Percentiles rank a stretch among this genome's conserved stretches.
Conservation (phyloP, 805 yeast genomes). For the Candida railenensis region DNA sequence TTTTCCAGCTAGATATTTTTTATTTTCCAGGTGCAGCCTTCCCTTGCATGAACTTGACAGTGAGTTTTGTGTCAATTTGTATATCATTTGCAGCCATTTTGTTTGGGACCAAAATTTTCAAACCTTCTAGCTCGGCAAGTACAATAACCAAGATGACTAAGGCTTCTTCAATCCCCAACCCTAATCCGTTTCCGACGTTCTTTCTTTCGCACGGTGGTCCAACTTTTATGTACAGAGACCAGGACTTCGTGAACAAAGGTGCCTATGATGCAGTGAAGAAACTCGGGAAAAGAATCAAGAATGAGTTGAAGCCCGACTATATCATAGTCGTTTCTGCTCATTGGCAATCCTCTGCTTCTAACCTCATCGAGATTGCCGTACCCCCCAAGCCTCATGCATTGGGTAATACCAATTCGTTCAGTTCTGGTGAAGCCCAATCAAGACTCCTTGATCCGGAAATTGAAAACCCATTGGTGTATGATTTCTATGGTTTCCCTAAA, state of each 20-base stretch:
- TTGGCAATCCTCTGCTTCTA: constrained; percentile 55
- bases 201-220: constrained; percentile 88
- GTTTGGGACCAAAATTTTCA: not conserved
- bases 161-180: constrained; percentile 12
- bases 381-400: constrained; percentile 24
- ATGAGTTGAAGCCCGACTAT: constrained; percentile 58
- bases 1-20: too few species aligned
- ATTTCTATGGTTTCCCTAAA: constrained; percentile 71
- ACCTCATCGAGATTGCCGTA: constrained; percentile 48
- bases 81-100: constrained; percentile 2
- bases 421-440: not conserved
- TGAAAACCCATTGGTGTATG: constrained; percentile 65
- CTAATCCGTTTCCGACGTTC: constrained; percentile 51
- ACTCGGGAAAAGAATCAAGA: constrained; percentile 52
- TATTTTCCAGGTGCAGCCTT: too few species aligned
- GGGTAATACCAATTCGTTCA: not conserved
- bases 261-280: constrained; percentile 53
- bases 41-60: not conserved
- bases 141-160: not conserved
- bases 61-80: not conserved
- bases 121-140: not conserved
- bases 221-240: constrained; percentile 60
- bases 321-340: constrained; percentile 73
- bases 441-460: constrained; percentile 4
- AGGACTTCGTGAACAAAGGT: constrained; percentile 54